Base-by-base conservation (phyloP, 2,329 filamentous ascomycete species). In the Dendryphion nanum region DNA sequence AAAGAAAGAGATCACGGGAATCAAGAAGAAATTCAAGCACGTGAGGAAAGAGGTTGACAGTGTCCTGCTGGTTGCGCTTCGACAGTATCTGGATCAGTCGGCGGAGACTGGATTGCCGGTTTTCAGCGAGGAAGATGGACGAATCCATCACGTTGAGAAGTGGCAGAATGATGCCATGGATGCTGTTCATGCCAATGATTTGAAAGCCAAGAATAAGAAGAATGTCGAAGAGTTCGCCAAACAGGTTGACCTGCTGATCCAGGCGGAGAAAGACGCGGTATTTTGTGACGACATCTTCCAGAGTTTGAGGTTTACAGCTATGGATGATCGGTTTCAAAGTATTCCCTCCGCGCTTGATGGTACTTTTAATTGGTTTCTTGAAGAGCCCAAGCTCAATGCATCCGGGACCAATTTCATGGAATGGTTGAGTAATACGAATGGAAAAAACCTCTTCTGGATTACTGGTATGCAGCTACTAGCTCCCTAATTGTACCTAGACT, bases 381-480 rank as follows among this genome's bases (percentile, higher is more conserved):
- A n/a, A n/a, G n/a, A n/a, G n/a, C n/a, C n/a, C n/a, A 26, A 26
- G 23, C 10, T 10, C n/a, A 10, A 26, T 26, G 23, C 10, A 8
- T 8, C 10, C 23, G 23, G 23, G 10, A n/a, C 10, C 10, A n/a
- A 26, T n/a, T 47, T 62, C 17, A 41, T 59, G 13, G 48, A 57
- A 18, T 62, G 58, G 58, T 42, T 62, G 18, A 52, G 52, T 0
- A 49, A 50, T 16, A 45, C 39, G 12, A 47, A 45, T 14, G 57
- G 55, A 6, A 49, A 55, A 20, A 54, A 54, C 33, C 37, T 62
- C 3, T 62, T 57, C 31, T 62, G 55, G 58, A 37, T 62, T 12
- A 57, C 54, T n/a, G 58, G 52, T 51, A 39, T 33, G 38, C 13
- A n/a, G 4, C n/a, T n/a, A n/a, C n/a, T n/a, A n/a, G n/a, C n/a